Evolutionary conservation across 2,329 filamentous ascomycete species (phyloP), one percentile per base, ranked within the genome.

Genomic region (Ceratocystis lukuohia): DNA sequence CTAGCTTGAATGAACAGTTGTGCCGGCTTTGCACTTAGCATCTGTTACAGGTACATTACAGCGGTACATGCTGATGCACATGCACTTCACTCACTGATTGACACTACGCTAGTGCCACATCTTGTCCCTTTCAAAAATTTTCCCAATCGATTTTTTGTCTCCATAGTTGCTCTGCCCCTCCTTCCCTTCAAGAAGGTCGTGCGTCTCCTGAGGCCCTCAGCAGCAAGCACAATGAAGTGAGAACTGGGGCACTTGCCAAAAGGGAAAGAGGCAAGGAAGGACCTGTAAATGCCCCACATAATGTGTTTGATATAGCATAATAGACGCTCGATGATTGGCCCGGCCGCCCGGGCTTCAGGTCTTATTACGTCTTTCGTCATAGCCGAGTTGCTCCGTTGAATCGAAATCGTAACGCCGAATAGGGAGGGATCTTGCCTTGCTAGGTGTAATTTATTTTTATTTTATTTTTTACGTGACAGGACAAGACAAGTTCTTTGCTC

Each of bases 371-470:
- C 62, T 66, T 68, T 68, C 67, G 67, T 68, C 67, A 68, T 68
- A 68, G 61, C 67, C 67, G 67, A 68, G 67, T 64, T 62, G 65
- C 65, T 66, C 62, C 67, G 67, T 62, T 68, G 37, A 50, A 68
- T 53, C 59, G 48, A 66, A 65, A 68, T 61, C 67, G 67, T 68
- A 68, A 68, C 67, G 67, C 67, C 67, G 67, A 68, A 68, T 61
- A 65, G 44, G 63, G 64, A 65, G 44, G 63, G 64, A 41, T 57
- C 46, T 65, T 67, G 53, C 64, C 64, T 57, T 57, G 37, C 45
- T 67, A 28, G 44, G 37, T 53, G 62, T 37, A 48, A 28, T 62
- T 62, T 25, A 22, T 28, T 22, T 41, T 41, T 62, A 17, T 44
- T 41, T 41, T 41, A 41, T 41, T 41, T 41, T 41, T 41, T 41